Evolutionary conservation across 352 stramenopile species (phyloP).

Genomic region (Globisporangium middletonii): DNA sequence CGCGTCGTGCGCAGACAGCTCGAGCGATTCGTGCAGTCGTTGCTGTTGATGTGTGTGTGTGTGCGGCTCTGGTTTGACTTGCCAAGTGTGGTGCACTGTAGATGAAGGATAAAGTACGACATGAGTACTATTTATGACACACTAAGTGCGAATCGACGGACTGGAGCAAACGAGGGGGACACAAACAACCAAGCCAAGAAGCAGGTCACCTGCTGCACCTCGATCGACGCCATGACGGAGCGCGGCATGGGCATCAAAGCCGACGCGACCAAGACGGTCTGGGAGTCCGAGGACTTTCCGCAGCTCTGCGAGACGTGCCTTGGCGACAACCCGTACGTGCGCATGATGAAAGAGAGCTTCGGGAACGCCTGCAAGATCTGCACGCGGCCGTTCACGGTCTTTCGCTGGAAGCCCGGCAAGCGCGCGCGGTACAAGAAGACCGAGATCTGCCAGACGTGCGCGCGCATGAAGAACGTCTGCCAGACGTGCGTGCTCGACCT

Average conservation of each 20-base stretch:
- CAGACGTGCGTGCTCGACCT: conserved; percentile 98
- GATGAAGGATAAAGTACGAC: too few species aligned
- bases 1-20: neutral
- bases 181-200: neutral
- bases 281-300: conserved; percentile 95
- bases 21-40: too few species aligned
- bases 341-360: conserved; percentile 97
- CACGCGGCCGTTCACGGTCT: conserved; percentile 96
- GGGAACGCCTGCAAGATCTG: conserved; percentile 99
- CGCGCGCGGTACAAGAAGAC: conserved; percentile 98
- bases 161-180: neutral
- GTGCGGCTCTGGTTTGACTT: neutral
- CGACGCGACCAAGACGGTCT: conserved; percentile 78
- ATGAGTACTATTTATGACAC: too few species aligned
- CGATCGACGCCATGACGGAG: conserved; percentile 48
- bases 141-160: too few species aligned
- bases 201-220: neutral
- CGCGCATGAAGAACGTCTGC: conserved; percentile 99
- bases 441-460: conserved; percentile 96
- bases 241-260: conserved; percentile 86
- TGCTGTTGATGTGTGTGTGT: neutral
- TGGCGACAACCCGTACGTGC: conserved; percentile 98
- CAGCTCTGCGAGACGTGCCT: conserved; percentile 98
- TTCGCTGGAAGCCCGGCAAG: conserved; percentile 97
- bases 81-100: neutral